These are phyloP conservation scores for Lactarius indigo DNA, from an alignment of 768 basidiomycete genomes.

Conservation along the genomic window DNA sequence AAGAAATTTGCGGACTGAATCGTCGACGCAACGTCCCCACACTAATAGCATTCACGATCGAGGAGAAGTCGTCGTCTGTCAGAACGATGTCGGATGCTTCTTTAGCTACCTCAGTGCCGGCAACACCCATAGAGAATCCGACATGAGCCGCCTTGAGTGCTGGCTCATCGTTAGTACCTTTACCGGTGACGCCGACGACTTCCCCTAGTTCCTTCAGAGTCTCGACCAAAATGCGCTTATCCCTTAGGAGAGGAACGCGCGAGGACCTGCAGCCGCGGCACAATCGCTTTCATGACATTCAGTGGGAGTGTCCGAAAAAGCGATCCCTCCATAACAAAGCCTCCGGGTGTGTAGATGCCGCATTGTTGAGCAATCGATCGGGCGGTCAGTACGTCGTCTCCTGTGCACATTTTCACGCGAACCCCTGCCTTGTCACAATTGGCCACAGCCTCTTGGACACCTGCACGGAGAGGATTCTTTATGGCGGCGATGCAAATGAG, in stretches of 20 bases:
- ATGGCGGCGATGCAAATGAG: slow-evolving; percentile 91
- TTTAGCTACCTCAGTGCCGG: slow-evolving; percentile 97
- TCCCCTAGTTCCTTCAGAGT: slow-evolving; percentile 86
- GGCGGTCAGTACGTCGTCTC: slow-evolving; percentile 92
- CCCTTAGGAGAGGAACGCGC: slow-evolving; percentile 97
- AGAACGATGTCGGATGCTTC: slow-evolving; percentile 98
- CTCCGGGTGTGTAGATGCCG: slow-evolving; percentile 90
- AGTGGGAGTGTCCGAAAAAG: slow-evolving; percentile 77
- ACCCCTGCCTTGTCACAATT: slow-evolving; percentile 90
- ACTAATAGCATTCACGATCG: slow-evolving; percentile 97
- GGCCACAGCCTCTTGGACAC: slow-evolving; percentile 84
- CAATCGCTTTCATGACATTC: slow-evolving; percentile 71
- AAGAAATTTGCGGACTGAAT: slow-evolving; percentile 94
- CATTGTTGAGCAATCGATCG: slow-evolving; percentile 97
- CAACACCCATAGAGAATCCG: slow-evolving; percentile 94
- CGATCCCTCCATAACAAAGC: slow-evolving; percentile 98
- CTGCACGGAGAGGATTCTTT: slow-evolving; percentile 89
- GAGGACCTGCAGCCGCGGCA: slow-evolving; percentile 96
- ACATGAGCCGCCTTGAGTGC: slow-evolving; percentile 94
- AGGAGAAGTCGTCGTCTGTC: slow-evolving; percentile 96
- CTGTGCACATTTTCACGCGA: slow-evolving; percentile 96
- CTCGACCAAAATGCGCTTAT: slow-evolving; percentile 91
- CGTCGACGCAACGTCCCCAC: slow-evolving; percentile 99
- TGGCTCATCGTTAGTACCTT: slow-evolving; percentile 97
- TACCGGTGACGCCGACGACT: slow-evolving; percentile 93